Conservation (phyloP, 2,329 filamentous ascomycete genomes). For the Xylogone sp. region DNA sequence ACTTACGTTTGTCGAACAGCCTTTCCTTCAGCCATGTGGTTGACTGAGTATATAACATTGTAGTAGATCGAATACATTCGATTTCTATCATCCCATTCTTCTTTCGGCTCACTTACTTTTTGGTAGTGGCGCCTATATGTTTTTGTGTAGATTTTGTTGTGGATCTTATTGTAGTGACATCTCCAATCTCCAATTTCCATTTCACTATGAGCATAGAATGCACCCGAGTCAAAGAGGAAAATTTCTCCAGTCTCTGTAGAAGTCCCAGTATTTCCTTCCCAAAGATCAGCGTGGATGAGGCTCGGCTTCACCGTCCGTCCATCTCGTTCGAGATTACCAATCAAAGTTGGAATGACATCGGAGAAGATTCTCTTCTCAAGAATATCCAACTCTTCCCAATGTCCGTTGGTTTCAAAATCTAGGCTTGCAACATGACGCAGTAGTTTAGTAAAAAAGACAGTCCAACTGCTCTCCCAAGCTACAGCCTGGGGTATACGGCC, state of each 20-base stretch:
- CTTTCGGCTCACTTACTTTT: conserved; percentile 15
- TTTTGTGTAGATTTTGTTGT: conserved; percentile 1
- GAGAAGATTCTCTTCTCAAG: conserved; percentile 13
- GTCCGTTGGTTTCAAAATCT: conserved; percentile 18
- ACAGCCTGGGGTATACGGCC: conserved; percentile 16
- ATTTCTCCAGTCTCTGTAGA: conserved; percentile 7
- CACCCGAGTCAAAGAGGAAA: conserved; percentile 10
- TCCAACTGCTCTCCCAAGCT: conserved; percentile 28
- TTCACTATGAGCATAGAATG: conserved; percentile 25
- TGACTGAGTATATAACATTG: conserved; percentile 4
- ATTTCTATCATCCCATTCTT: conserved; percentile 27
- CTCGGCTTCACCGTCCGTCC: conserved; percentile 7
- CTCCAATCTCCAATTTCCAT: conserved; percentile 13
- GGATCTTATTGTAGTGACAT: conserved; percentile 3
- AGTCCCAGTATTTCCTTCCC: conserved; percentile 10
- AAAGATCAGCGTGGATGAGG: conserved; percentile 14
- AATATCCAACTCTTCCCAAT: conserved; percentile 22
- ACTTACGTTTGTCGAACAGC: conserved; percentile 6
- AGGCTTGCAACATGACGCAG: conserved; percentile 20
- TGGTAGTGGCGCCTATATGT: conserved; percentile 1
- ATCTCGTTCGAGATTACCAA: conserved; percentile 5
- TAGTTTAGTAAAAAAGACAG: conserved; percentile 27
- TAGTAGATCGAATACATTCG: conserved; percentile 21
- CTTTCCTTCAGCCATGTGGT: conserved; percentile 3
- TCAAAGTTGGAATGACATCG: conserved; percentile 5